Evolutionary conservation across 495 filamentous ascomycete genomes (phyloP).

Genomic region (Chaetomium tenue): DNA sequence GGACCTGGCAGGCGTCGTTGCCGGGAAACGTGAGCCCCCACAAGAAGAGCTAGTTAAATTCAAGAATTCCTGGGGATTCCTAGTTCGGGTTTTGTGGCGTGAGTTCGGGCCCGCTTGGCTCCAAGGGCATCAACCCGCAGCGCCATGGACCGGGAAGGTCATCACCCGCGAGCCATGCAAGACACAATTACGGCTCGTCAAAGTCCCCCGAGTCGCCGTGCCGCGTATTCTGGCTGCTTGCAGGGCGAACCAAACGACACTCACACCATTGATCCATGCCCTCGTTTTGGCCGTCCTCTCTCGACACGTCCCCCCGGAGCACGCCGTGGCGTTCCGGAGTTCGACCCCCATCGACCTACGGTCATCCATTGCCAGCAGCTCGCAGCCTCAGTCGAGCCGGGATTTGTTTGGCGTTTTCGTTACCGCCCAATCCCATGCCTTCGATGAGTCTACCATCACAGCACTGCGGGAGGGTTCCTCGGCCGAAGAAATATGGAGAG

Average conservation of each 20-base stretch:
- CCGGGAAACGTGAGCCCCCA: constrained; percentile 5
- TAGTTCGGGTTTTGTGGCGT: constrained; percentile 28
- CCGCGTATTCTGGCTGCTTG: constrained; percentile 30
- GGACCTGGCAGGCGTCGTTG: neutral
- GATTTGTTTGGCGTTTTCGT: constrained; percentile 35
- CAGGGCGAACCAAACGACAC: constrained; percentile 32
- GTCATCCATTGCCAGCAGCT: constrained; percentile 23
- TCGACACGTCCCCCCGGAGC: constrained; percentile 19
- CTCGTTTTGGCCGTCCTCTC: constrained; percentile 33
- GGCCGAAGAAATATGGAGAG: constrained; percentile 31
- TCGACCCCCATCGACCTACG: constrained; percentile 38
- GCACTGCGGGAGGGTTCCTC: constrained; percentile 20
- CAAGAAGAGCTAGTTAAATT: constrained; percentile 33
- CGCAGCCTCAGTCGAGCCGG: constrained; percentile 6
- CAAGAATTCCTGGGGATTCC: constrained; percentile 29
- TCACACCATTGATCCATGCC: constrained; percentile 38
- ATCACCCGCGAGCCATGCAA: constrained; percentile 26
- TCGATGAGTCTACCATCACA: constrained; percentile 22
- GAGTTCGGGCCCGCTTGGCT: constrained; percentile 27
- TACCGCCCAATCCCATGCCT: constrained; percentile 29
- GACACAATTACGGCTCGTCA: constrained; percentile 34
- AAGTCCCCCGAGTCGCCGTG: constrained; percentile 22
- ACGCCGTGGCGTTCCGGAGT: constrained; percentile 30
- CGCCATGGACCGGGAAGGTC: constrained; percentile 34
- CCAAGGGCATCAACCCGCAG: constrained; percentile 3